These are phyloP conservation scores for Sporothrix mexicana DNA, from an alignment of 2,329 filamentous ascomycete species.

Conservation along the genomic window DNA sequence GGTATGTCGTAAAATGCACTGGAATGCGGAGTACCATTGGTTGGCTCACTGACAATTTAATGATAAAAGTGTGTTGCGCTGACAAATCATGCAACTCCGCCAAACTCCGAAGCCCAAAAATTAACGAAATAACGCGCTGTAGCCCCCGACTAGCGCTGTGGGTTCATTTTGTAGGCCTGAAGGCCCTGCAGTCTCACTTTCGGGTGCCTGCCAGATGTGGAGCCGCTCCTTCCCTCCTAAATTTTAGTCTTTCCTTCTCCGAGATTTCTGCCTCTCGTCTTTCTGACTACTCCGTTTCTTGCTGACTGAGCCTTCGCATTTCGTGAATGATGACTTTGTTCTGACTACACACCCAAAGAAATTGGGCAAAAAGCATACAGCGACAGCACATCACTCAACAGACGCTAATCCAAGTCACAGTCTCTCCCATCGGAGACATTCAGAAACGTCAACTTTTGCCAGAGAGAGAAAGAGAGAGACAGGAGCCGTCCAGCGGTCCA, in stretches of 20 bases:
- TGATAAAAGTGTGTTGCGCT: constrained; percentile 28
- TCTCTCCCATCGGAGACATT: constrained; percentile 11
- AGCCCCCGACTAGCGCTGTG: neutral
- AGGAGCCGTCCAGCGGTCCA: neutral
- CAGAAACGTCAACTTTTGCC: neutral
- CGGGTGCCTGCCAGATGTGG: neutral
- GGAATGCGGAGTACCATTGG: neutral
- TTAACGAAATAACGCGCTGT: constrained; percentile 12
- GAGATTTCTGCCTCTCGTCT: neutral
- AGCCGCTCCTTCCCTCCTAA: neutral
- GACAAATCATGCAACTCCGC: constrained; percentile 31
- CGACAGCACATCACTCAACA: constrained; percentile 6
- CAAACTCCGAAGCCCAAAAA: neutral
- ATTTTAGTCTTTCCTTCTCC: neutral
- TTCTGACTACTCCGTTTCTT: constrained; percentile 14
- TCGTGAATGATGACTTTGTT: constrained; percentile 33
- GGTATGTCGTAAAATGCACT: neutral
- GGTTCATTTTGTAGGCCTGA: neutral
- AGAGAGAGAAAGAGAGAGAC: neutral
- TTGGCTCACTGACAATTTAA: neutral
- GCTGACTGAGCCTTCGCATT: constrained; percentile 36
- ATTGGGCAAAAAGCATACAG: constrained; percentile 1
- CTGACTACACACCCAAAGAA: constrained; percentile 32
- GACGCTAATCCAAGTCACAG: constrained; percentile 1
- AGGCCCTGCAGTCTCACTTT: neutral